Base-by-base conservation (phyloP, 495 filamentous ascomycete species). In the Talaromyces nanjingensis region DNA sequence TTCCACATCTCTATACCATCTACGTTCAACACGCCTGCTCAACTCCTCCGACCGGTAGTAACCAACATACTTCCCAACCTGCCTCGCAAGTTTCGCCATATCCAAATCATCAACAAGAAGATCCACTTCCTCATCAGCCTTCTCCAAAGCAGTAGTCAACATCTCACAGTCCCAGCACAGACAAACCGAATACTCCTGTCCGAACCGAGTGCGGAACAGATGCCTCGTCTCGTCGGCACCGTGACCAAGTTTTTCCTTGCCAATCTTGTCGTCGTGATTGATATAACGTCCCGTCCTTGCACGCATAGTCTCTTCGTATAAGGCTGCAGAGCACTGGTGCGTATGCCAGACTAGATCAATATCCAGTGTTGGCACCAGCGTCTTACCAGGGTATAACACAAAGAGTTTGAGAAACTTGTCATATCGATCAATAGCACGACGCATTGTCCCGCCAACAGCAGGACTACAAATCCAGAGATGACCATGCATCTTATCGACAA, bases 311-410 rank as follows among this genome's bases (percentile, higher is more conserved):
- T 34, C 55, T 24, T 65, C 22, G 59, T 72, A 72, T 18, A 14
- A 20, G 18, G n/a, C 56, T 20, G 67, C 49, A 29, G 53, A 59
- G 33, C 68, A 67, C 73, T 87, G 79, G 67, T 87, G 84, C 0
- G 84, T 87, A 68, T 72, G 70, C 70, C 70, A 71, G 12, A 65
- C 64, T 7, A 72, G 47, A 60, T 72, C 69, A 34, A 72, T 65
- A 58, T 72, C 70, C 5, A 72, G 54, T 0, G 70, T 71, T n/a
- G 70, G 70, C 31, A 72, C 70, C 22, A 72, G 27, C 14, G 64
- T 67, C 24, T 42, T 62, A 3, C 24, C 18, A 3, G 63, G 64
- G 20, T 71, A 68, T 4, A 64, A 55, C 7, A 37, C n/a, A 49
- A 76, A 67, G 5, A 77, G 65, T 18, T 65, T 34, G 0, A 76